Percentiles rank a stretch among this genome's conserved stretches.
Evolutionary conservation across 148 eudicot species (phyloP).

Genomic region (Dysphania ambrosioides): DNA sequence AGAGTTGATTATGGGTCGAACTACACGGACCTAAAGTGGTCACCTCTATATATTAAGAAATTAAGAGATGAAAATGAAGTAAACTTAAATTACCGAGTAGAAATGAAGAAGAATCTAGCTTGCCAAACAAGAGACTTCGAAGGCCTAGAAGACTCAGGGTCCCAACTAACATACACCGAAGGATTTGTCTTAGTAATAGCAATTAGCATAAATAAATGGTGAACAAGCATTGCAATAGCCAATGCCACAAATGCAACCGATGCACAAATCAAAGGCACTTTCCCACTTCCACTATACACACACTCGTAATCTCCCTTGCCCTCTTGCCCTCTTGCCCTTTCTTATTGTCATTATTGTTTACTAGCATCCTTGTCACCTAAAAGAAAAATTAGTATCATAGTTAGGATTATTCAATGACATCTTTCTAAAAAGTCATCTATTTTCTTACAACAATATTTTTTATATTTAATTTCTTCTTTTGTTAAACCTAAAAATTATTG

Average conservation of each 20-base stretch:
- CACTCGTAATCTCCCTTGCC: conserved; percentile 31
- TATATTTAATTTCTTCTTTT: too few relatives aligned
- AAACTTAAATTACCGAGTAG: conserved; percentile 74
- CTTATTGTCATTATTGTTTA: background rate
- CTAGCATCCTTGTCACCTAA: conserved; percentile 41
- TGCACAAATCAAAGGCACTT: conserved; percentile 42
- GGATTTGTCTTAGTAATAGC: conserved; percentile 57
- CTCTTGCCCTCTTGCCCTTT: background rate
- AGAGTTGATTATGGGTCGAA: too few relatives aligned
- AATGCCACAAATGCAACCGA: conserved; percentile 36
- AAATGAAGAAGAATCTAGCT: conserved; percentile 75
- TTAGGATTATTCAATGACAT: too few relatives aligned
- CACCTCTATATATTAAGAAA: too few relatives aligned
- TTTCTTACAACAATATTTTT: too few relatives aligned
- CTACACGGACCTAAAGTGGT: too few relatives aligned
- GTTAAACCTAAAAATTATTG: too few relatives aligned
- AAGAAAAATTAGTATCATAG: background rate
- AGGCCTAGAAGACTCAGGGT: conserved; percentile 44
- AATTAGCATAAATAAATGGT: conserved; percentile 49
- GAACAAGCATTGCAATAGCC: conserved; percentile 45
- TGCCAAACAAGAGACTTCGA: conserved; percentile 61
- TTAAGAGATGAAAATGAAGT: too few relatives aligned
- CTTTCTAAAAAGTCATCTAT: too few relatives aligned
- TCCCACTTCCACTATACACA: conserved; percentile 40
- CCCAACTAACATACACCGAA: conserved; percentile 51